Evolutionary conservation across 108 stramenopile genomes (phyloP).

Genomic region (Stephanodiscus minutulus): DNA sequence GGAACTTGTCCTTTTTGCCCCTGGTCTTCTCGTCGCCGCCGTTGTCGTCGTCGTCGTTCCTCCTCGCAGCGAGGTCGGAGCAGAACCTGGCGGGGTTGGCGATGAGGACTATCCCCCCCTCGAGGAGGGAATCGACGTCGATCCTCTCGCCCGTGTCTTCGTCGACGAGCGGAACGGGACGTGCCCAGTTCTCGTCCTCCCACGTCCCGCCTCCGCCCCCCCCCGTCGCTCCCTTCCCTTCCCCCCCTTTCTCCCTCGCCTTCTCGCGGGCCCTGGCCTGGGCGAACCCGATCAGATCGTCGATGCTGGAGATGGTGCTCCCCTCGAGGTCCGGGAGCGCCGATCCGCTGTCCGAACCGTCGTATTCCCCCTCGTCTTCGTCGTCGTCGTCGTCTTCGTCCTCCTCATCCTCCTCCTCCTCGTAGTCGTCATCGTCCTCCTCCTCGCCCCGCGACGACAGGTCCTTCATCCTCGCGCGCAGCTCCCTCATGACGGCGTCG

Average conservation of each 20-base stretch:
- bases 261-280: slow-evolving; percentile 52
- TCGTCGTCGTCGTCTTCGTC: slow-evolving; percentile 49
- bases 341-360: slow-evolving; percentile 32
- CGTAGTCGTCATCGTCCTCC: slow-evolving; percentile 55
- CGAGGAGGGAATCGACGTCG: slow-evolving; percentile 41
- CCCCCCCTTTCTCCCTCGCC: slow-evolving; percentile 24
- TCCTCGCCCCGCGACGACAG: slow-evolving; percentile 35
- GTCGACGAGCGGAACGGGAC: slow-evolving; percentile 42
- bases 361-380: slow-evolving; percentile 33
- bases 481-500: slow-evolving; percentile 62
- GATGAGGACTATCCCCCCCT: slow-evolving; percentile 64
- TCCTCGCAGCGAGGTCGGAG: slow-evolving; percentile 36
- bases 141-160: slow-evolving; percentile 29
- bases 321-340: slow-evolving; percentile 38
- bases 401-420: slow-evolving; percentile 52
- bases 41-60: slow-evolving; percentile 9
- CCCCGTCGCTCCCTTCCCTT: slow-evolving; percentile 31
- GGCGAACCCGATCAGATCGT: slow-evolving; percentile 67
- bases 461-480: slow-evolving; percentile 37
- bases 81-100: slow-evolving; percentile 83
- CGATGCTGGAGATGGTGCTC: slow-evolving; percentile 51
- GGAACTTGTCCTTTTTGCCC: slow-evolving; percentile 6
- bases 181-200: slow-evolving; percentile 62
- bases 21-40: slow-evolving; percentile 17
- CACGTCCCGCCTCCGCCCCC: slow-evolving; percentile 31